Conservation (phyloP, 768 basidiomycete genomes). For the Leccinellum albellum region DNA sequence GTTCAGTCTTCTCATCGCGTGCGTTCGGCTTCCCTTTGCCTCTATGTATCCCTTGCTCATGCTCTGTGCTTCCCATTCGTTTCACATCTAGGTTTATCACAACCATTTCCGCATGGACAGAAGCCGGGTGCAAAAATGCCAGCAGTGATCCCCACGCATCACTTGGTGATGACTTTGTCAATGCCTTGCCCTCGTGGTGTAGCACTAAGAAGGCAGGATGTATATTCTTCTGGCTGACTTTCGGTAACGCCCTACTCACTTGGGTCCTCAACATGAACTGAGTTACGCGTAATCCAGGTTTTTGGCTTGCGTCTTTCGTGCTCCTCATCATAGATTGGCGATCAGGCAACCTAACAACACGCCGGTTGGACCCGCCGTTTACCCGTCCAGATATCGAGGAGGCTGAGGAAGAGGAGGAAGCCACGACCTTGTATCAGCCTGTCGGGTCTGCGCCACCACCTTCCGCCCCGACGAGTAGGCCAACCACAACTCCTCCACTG, state of each 20-base stretch:
- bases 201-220: slow-evolving; percentile 87
- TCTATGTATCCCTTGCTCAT: slow-evolving; percentile 13
- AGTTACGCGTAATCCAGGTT: slow-evolving; percentile 41
- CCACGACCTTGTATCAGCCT: slow-evolving; percentile 45
- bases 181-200: slow-evolving; percentile 78
- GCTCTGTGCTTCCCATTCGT: not conserved
- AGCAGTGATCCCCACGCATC: slow-evolving; percentile 75
- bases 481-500: slow-evolving; percentile 11
- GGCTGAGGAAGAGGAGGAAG: slow-evolving; percentile 50
- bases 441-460: slow-evolving; percentile 32
- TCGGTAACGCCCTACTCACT: slow-evolving; percentile 42
- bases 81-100: slow-evolving; percentile 55
- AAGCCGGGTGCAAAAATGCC: slow-evolving; percentile 85
- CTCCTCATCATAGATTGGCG: slow-evolving; percentile 77
- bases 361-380: slow-evolving; percentile 74
- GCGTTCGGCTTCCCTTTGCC: slow-evolving; percentile 33
- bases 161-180: slow-evolving; percentile 62
- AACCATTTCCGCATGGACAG: slow-evolving; percentile 83
- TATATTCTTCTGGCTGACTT: slow-evolving; percentile 86
- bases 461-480: slow-evolving; percentile 29
- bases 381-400: slow-evolving; percentile 53
- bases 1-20: slow-evolving; percentile 74
- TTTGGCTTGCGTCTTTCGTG: slow-evolving; percentile 69
- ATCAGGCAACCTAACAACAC: slow-evolving; percentile 47
- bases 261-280: not conserved